phyloP scores from a whole-genome alignment of 768 basidiomycete genomes.

The Psilocybe azurescens region DNA sequence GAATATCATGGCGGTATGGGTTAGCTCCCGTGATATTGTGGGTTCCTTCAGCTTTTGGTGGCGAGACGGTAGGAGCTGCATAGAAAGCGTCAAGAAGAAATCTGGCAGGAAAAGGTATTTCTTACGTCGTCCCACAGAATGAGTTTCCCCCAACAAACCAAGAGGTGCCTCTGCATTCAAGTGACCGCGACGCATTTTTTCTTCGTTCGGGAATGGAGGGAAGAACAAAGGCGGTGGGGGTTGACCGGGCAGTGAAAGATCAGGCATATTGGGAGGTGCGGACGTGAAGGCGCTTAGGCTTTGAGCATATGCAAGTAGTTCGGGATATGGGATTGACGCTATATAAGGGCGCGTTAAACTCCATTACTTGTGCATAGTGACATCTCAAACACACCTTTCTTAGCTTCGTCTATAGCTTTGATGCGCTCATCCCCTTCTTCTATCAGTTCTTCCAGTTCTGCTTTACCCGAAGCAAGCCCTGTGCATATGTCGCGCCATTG shows the following conservation, averaged over 20 bases:
- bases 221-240: slow-evolving; percentile 83
- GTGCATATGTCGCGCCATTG: slow-evolving; percentile 73
- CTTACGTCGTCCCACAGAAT: slow-evolving; percentile 80
- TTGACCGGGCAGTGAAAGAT: slow-evolving; percentile 70
- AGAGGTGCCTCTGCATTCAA: slow-evolving; percentile 83
- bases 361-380: not conserved
- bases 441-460: slow-evolving; percentile 71
- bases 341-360: not conserved
- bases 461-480: slow-evolving; percentile 68
- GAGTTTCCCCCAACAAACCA: slow-evolving; percentile 79
- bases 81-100: slow-evolving; percentile 14
- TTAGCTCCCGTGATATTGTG: slow-evolving; percentile 62
- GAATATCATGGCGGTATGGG: slow-evolving; percentile 74
- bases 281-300: slow-evolving; percentile 87
- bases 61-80: slow-evolving; percentile 64
- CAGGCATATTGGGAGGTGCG: slow-evolving; percentile 88
- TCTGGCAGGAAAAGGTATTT: slow-evolving; percentile 5
- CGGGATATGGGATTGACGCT: slow-evolving; percentile 85
- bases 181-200: slow-evolving; percentile 85
- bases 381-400: slow-evolving; percentile 55
- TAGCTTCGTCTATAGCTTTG: slow-evolving; percentile 72
- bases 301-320: slow-evolving; percentile 84
- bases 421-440: slow-evolving; percentile 78
- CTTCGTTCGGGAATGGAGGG: slow-evolving; percentile 91
- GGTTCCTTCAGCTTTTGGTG: slow-evolving; percentile 51